These are phyloP conservation scores for Puccinia hordei DNA, from an alignment of 1,284 basidiomycete genomes.

Conservation along the genomic window DNA sequence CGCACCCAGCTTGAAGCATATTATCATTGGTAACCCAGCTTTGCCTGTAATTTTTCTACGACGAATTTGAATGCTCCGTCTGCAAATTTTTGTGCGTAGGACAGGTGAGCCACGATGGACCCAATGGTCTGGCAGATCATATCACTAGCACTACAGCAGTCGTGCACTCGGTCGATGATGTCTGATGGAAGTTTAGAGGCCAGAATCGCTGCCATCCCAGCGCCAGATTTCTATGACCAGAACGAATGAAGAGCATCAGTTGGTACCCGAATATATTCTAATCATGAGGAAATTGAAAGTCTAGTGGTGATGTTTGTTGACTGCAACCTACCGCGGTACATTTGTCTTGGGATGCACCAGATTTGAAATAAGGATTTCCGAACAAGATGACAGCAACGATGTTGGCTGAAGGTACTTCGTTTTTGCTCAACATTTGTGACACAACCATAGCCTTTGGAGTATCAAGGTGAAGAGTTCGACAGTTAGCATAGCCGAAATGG, in stretches of 20 bases:
- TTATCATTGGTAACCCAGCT: neutral
- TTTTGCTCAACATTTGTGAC: conserved; percentile 13
- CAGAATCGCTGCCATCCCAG: conserved; percentile 20
- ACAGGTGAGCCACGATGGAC: conserved; percentile 1
- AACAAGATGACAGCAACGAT: conserved; percentile 27
- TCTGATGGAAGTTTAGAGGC: neutral
- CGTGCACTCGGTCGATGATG: neutral
- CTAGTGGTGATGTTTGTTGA: neutral
- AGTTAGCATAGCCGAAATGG: neutral
- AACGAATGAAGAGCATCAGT: neutral
- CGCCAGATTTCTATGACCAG: conserved; percentile 5
- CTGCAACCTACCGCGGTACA: conserved; percentile 24
- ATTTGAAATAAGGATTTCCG: conserved; percentile 38
- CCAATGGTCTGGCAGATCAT: conserved; percentile 35
- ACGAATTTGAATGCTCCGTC: neutral
- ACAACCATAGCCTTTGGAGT: conserved; percentile 41
- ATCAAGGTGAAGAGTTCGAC: neutral
- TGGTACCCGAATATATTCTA: neutral
- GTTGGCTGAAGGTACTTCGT: neutral
- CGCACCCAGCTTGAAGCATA: too few relatives aligned
- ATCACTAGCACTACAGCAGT: conserved; percentile 30
- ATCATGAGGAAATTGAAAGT: neutral
- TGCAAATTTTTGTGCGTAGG: neutral
- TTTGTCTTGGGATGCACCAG: conserved; percentile 15
- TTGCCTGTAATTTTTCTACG: conserved; percentile 16